These are phyloP conservation scores for Arthrobotrys entomopaga DNA, from an alignment of 2,329 filamentous ascomycete genomes.

Conservation along the genomic window DNA sequence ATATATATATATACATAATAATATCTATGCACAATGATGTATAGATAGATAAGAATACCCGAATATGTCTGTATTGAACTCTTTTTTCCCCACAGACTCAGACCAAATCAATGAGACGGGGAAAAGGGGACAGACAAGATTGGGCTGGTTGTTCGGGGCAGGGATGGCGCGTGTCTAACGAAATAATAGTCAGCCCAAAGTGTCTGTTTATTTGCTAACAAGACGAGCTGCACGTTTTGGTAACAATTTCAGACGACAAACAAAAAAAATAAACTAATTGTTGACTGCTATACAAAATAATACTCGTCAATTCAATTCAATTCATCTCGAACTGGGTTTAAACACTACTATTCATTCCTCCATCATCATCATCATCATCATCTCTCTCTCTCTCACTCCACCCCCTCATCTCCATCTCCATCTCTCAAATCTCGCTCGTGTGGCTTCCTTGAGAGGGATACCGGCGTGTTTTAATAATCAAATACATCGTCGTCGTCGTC, in stretches of 20 bases:
- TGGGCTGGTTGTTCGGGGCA: slow-evolving; percentile 42
- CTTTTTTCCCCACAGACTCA: too few species aligned
- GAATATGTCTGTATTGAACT: too few species aligned
- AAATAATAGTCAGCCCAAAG: slow-evolving; percentile 22
- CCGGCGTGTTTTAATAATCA: slow-evolving; percentile 9
- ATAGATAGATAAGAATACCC: too few species aligned
- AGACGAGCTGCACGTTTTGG: not conserved
- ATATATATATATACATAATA: too few species aligned
- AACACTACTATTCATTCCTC: not conserved
- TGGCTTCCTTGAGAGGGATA: slow-evolving; percentile 8
- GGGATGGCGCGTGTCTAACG: slow-evolving; percentile 44
- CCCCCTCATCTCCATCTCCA: slow-evolving; percentile 28
- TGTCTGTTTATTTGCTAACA: slow-evolving; percentile 54
- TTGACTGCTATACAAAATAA: too few species aligned
- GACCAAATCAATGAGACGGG: too few species aligned
- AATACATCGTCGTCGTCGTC: too few species aligned
- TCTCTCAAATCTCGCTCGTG: slow-evolving; percentile 8
- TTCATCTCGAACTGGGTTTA: too few species aligned
- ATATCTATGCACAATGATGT: too few species aligned
- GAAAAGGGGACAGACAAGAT: not conserved
- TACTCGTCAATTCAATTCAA: not conserved
- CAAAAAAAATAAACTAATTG: too few species aligned
- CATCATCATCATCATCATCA: slow-evolving; percentile 28
- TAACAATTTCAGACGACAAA: slow-evolving; percentile 32
- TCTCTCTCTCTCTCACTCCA: slow-evolving; percentile 8